Conservation (phyloP, 2,329 filamentous ascomycete species). For the Catunica adiposa region DNA sequence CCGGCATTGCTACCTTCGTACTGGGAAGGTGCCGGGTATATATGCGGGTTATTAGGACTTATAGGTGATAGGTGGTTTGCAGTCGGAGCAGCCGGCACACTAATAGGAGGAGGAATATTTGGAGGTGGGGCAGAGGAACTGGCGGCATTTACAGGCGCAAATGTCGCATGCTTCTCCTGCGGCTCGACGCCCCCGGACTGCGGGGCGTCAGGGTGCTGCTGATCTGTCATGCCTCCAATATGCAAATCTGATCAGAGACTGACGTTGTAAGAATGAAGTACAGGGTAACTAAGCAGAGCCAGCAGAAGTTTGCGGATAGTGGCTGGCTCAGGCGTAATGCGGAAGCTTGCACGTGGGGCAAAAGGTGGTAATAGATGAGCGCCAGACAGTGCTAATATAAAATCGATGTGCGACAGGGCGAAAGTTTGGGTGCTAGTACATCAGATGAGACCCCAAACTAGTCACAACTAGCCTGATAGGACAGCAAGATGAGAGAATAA, state of each 20-base stretch:
- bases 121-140: conserved; percentile 6
- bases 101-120: conserved; percentile 4
- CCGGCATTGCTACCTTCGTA: not conserved
- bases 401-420: not conserved
- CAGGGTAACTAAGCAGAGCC: conserved; percentile 3
- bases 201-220: conserved; percentile 2
- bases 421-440: not conserved
- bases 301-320: not conserved
- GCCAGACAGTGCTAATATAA: not conserved
- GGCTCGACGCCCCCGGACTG: not conserved
- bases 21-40: not conserved
- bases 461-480: not conserved
- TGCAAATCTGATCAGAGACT: conserved; percentile 8
- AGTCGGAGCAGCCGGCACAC: not conserved
- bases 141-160: not conserved
- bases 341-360: not conserved
- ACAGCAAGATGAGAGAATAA: not conserved
- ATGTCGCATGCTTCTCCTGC: conserved; percentile 1
- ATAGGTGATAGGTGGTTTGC: conserved; percentile 10
- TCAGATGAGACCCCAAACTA: not conserved
- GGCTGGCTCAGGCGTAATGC: not conserved
- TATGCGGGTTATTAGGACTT: conserved; percentile 8
- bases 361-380: not conserved
- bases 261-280: conserved; percentile 5
- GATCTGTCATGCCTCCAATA: conserved; percentile 8